phyloP scores from a whole-genome alignment of 169 alveolate genomes.

The Plasmodium coatneyi region DNA sequence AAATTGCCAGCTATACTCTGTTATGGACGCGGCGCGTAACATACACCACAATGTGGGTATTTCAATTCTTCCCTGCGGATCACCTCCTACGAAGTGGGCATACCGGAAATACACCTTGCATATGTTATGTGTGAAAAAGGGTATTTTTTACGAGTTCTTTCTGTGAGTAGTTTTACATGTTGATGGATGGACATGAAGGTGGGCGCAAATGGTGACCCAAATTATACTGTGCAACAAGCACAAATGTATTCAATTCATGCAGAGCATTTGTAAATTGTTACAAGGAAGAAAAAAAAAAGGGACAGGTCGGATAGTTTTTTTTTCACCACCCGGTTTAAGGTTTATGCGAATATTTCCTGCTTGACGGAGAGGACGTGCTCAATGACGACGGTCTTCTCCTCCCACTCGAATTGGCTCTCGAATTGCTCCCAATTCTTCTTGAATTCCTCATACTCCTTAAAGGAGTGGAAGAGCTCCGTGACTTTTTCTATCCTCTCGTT shows the following conservation, averaged over 20 bases:
- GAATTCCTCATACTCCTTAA: slow-evolving; percentile 73
- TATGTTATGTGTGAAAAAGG: background rate
- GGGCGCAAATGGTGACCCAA: background rate
- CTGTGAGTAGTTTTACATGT: background rate
- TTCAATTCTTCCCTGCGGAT: background rate
- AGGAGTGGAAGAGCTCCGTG: slow-evolving; percentile 38
- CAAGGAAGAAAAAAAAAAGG: background rate
- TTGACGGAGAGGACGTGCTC: slow-evolving; percentile 65
- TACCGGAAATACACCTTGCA: background rate
- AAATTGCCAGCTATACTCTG: background rate
- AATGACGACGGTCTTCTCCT: slow-evolving; percentile 67
- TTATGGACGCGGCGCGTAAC: background rate
- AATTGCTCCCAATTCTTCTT: slow-evolving; percentile 81
- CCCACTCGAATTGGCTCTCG: slow-evolving; percentile 81
- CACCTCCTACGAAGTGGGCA: background rate
- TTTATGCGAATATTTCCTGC: slow-evolving; percentile 50
- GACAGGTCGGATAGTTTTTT: background rate
- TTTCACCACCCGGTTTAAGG: background rate
- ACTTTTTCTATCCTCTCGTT: slow-evolving; percentile 39
- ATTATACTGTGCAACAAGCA: background rate
- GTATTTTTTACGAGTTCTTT: background rate
- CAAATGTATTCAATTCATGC: background rate
- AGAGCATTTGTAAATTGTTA: background rate
- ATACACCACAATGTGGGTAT: background rate
- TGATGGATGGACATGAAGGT: background rate